Base-by-base conservation (phyloP, 202 grass and related monocot genomes). In the Carex sylvatica region DNA sequence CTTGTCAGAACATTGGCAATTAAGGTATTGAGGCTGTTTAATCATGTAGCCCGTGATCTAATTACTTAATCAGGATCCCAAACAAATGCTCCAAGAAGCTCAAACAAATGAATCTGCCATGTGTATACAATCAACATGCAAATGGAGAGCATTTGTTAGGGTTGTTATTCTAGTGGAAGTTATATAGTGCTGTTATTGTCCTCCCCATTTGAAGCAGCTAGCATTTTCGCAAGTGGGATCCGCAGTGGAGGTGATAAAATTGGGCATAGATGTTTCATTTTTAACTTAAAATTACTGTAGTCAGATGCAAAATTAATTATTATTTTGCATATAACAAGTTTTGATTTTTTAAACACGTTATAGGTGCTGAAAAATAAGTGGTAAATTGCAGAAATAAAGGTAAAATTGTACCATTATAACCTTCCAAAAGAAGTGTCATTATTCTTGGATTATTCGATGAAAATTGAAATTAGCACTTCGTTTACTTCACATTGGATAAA, bases 351-450 rank as follows among this genome's bases (percentile, higher is more conserved):
- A 2, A 30, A 31, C 67, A 20, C 2, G 6, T 53, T 53, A 23
- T 74, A 30, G 71, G 13, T 54, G 71, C 47, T 74, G 24, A 30
- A 74, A 74, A 7, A 5, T 44, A 70, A 70, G 68, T 71, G 42
- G 40, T 7, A 1, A 4, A 36, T 36, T 36, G 35, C 35, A 36
- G 35, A 36, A 4, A 36, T 36, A 36, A 36, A 3, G 42, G 40
- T 6, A 46, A 46, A 46, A 10, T 9, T 46, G 42, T 9, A 9
- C 1, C 42, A 10, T 46, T 10, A 46, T 46, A 46, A 46, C 42
- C 42, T 10, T 46, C 9, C 42, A 2, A 46, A 49, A 49, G 46
- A 49, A 12, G 2, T 49, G 46, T 40, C 38, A 40, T 47, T 47
- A 47, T 47, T 12, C 44, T 47, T 12, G 2, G 10, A 47, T 12